Evolutionary conservation across 345 rosid genomes (phyloP).

Genomic region (Populus ilicifolia): DNA sequence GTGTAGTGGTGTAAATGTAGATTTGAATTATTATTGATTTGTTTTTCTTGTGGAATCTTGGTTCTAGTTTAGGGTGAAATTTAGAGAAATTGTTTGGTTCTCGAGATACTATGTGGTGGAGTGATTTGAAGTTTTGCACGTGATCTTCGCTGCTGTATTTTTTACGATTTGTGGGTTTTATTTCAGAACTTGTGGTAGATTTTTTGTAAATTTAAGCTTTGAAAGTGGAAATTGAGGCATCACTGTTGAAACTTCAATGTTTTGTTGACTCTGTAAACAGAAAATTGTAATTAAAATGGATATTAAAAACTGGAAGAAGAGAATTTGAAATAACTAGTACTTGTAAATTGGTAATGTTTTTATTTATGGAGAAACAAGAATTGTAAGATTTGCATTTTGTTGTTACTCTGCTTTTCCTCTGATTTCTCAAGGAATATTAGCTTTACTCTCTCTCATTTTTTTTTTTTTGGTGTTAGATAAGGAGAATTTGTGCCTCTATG

Average conservation of each 20-base stretch:
- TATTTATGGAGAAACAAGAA: neutral
- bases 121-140: neutral
- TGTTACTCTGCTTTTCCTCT: neutral
- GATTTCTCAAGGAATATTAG: neutral
- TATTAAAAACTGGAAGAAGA: neutral
- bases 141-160: neutral
- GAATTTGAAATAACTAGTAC: neutral
- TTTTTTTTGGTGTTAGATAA: conserved; percentile 42
- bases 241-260: neutral
- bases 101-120: neutral
- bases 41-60: neutral
- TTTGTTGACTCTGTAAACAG: neutral
- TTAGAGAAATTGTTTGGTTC: conserved; percentile 2
- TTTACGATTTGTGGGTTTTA: neutral
- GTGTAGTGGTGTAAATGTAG: conserved; percentile 1
- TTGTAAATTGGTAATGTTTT: neutral
- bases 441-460: neutral
- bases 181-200: neutral
- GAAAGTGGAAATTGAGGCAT: neutral
- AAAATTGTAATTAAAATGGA: neutral
- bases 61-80: neutral
- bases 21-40: conserved; percentile 3
- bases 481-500: conserved; percentile 93
- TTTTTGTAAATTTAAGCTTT: neutral
- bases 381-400: neutral